Base-by-base conservation (phyloP, 129 eudicot species). In the Ambrosia artemisiifolia region DNA sequence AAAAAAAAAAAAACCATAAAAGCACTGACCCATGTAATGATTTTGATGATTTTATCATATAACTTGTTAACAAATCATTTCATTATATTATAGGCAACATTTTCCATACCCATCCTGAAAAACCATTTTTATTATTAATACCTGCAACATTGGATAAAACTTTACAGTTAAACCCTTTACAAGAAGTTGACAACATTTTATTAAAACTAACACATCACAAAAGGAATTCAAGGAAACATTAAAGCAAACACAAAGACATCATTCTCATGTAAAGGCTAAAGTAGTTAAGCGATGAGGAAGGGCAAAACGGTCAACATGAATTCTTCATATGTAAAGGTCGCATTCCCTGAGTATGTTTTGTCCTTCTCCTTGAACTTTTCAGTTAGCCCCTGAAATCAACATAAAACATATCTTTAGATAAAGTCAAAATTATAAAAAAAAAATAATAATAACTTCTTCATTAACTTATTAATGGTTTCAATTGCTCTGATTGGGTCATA, bases 361-460 rank as follows among this genome's bases (percentile, higher is more conserved):
- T 89, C 98, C 86, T 87, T 93, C 84, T 87, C 98, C 85, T 93
- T 93, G 83, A 93, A 93, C 76, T 89, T 93, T 17, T 93, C 98
- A 3, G 96, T 87, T 59, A 93, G 78, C 30, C 98, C 98, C 98
- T 92, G 96, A 73, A 83, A 71, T 53, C 38, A 70, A 32, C 57
- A 42, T 38, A 18, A 78, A 61, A 38, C 44, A 47, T 63, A 34
- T 33, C 63, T 43, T 24, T 24, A 54, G n/a, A 16, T 50, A n/a
- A 50, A 16, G 2, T 16, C 40, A 67, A 19, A 35, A 4, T 17
- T 36, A 60, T 9, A n/a, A n/a, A n/a, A n/a, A n/a, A n/a, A 67
- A 61, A 13, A 32, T 3, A 8, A 3, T 34, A 30, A 7, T 7
- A 33, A n/a, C 8, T 32, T 33, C 5, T 61, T 13, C 66, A 61